phyloP scores from a whole-genome alignment of 768 basidiomycete species.

The Kwoniella mangroviensis region DNA sequence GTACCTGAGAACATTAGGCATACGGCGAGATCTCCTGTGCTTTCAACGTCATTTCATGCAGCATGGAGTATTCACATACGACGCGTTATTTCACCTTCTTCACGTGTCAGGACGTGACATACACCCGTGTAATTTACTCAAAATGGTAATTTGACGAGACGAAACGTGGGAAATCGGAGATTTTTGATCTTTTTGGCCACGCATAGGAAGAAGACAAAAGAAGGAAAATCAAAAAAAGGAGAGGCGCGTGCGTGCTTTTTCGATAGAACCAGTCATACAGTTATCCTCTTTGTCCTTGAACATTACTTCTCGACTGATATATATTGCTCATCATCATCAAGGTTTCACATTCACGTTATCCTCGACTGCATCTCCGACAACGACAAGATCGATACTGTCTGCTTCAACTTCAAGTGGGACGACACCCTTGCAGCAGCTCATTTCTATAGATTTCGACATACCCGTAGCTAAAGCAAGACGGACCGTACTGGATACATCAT shows the following conservation, averaged over 20 bases:
- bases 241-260: slow-evolving; percentile 29
- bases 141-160: neutral
- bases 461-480: too few relatives aligned
- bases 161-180: slow-evolving; percentile 15
- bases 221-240: neutral
- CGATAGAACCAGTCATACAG: neutral
- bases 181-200: neutral
- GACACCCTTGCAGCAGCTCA: too few relatives aligned
- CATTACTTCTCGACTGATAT: neutral
- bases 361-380: neutral
- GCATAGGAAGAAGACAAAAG: neutral
- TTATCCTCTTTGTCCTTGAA: neutral
- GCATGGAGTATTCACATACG: neutral
- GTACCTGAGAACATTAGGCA: slow-evolving; percentile 15
- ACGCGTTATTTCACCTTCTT: slow-evolving; percentile 4
- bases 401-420: too few relatives aligned
- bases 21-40: neutral
- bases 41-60: neutral
- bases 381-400: neutral
- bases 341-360: neutral
- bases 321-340: neutral
- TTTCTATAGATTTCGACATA: too few relatives aligned
- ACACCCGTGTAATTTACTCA: neutral
- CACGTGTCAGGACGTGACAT: slow-evolving; percentile 1
- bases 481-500: neutral